Percentiles rank a stretch among this genome's conserved stretches.
Conservation (phyloP, 192 early-diverging fungal genomes). For the Coemansia sp. region DNA sequence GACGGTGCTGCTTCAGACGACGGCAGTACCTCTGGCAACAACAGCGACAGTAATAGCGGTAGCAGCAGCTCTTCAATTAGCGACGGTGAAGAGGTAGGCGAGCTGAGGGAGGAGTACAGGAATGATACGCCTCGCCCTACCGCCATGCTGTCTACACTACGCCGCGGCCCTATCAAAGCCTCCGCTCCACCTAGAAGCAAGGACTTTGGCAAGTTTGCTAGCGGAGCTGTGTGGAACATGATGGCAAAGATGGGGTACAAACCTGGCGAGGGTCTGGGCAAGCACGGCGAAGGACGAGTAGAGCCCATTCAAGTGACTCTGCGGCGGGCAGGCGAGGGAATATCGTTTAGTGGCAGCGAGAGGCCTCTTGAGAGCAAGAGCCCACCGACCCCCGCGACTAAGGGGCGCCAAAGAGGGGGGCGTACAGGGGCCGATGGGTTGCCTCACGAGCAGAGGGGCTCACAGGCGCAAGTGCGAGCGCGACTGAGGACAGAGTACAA, state of each 20-base stretch:
- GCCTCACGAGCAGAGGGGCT: not conserved
- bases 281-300: constrained; percentile 79
- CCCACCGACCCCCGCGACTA: not conserved
- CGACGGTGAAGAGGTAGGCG: not conserved
- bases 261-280: constrained; percentile 85
- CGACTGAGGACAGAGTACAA: constrained; percentile 25
- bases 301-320: constrained; percentile 88
- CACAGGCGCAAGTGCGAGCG: not conserved
- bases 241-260: constrained; percentile 91
- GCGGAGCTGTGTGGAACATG: constrained; percentile 72
- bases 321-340: constrained; percentile 76
- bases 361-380: constrained; percentile 33
- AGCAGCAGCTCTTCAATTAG: constrained; percentile 3
- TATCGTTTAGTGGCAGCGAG: constrained; percentile 80
- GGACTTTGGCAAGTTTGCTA: constrained; percentile 86
- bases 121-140: not conserved
- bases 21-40: not conserved
- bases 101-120: not conserved
- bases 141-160: not conserved
- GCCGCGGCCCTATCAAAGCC: not conserved
- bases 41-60: constrained; percentile 12
- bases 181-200: constrained; percentile 15
- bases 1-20: not conserved
- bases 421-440: not conserved
- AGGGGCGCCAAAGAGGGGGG: not conserved